These are phyloP conservation scores for Ephemerocybe angulata DNA, from an alignment of 768 basidiomycete species.

Conservation along the genomic window DNA sequence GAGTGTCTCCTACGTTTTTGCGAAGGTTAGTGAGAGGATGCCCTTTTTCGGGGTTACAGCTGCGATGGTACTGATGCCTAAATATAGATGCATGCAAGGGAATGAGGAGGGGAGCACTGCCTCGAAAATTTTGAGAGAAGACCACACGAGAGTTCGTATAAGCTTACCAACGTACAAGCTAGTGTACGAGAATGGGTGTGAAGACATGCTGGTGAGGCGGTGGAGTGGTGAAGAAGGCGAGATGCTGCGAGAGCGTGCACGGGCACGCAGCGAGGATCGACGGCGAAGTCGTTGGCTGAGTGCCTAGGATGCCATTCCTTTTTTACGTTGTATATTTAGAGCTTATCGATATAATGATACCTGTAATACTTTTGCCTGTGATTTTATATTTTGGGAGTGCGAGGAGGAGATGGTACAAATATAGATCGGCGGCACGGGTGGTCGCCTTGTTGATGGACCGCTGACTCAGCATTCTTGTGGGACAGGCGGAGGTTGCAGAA, in stretches of 20 bases:
- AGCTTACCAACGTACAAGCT: constrained; percentile 61
- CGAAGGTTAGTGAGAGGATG: constrained; percentile 45
- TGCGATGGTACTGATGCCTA: constrained; percentile 27
- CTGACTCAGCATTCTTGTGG: constrained; percentile 13
- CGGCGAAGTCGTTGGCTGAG: constrained; percentile 37
- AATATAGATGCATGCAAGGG: constrained; percentile 48
- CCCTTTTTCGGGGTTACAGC: constrained; percentile 12
- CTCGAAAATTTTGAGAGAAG: constrained; percentile 26
- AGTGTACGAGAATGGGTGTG: constrained; percentile 62
- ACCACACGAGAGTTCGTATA: constrained; percentile 51
- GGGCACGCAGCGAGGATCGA: constrained; percentile 54
- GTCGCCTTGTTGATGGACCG: constrained; percentile 2
- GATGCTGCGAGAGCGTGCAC: constrained; percentile 34
- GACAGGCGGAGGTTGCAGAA: constrained; percentile 7
- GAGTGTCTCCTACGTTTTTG: constrained; percentile 45
- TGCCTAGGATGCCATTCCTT: constrained; percentile 14
- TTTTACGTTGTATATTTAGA: constrained; percentile 8
- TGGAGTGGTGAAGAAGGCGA: constrained; percentile 31
- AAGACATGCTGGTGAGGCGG: constrained; percentile 48
- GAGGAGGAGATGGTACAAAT: background rate
- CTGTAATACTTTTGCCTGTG: background rate
- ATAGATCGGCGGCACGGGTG: constrained; percentile 7
- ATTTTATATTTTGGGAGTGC: background rate
- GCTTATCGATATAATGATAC: background rate
- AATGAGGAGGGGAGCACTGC: constrained; percentile 40